Evolutionary conservation across 2,329 filamentous ascomycete species (phyloP), one percentile per base, ranked within the genome.

Genomic region (Penicillium corylophilum): DNA sequence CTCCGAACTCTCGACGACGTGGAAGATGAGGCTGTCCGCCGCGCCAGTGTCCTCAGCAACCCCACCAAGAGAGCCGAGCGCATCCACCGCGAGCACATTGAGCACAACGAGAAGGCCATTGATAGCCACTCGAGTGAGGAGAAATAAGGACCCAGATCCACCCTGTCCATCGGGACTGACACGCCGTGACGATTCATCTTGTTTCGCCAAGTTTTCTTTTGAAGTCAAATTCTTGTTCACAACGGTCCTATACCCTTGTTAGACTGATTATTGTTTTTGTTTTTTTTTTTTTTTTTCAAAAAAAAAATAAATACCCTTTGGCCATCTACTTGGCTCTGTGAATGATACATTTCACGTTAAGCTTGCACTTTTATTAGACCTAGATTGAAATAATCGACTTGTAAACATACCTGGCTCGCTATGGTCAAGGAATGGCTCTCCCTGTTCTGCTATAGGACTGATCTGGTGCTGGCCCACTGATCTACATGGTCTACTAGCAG

Each of bases 1-100:
- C 73, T 84, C 38, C 79, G 82, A 57, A 69, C 74, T 33, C 80
- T 82, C 46, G 74, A 77, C 4, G 71, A 75, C 42, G 67, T 73
- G 10, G 74, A 75, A 43, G 71, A 76, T 50, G 69, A 74, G 24
- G 65, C 66, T 2, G 56, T 70, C n/a, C 66, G 67, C 40, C 68
- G 69, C 12, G 66, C 62, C 6, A 71, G 67, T 35, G 51, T 60
- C 7, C 46, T 67, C 13, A 61, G 54, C 36, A 61, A 65, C 40
- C 50, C 51, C 2, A n/a, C 16, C 24, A 61, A 59, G 38, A 22
- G 13, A 8, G 45, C 41, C 3, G 48, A 35, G 9, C 41, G 48
- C 10, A 13, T 26, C 18, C 54, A 61, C 18, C 50, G 47, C 15
- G 54, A 61, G 44, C 56, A 62, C 24, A 43, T 50, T 10, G 20